Evolutionary conservation across 2,329 filamentous ascomycete species (phyloP).

Genomic region (Aspergillus sp.): DNA sequence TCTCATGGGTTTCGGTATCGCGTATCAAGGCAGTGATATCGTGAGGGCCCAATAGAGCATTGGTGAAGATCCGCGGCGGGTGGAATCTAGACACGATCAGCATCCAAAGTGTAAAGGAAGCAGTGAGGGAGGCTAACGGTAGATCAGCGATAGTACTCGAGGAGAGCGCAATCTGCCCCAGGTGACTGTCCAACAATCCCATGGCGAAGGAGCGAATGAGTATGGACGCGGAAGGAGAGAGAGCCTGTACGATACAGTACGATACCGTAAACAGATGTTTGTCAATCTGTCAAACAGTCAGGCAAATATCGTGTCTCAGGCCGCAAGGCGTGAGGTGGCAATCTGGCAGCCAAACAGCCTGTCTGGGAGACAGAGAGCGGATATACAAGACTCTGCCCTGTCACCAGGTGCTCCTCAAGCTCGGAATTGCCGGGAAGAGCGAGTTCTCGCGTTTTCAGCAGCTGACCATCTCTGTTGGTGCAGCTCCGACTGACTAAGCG

Average conservation of each 20-base stretch:
- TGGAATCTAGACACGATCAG: slow-evolving; percentile 56
- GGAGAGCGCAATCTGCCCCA: slow-evolving; percentile 69
- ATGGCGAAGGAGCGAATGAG: slow-evolving; percentile 36
- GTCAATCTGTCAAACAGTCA: background rate
- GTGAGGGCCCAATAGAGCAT: slow-evolving; percentile 74
- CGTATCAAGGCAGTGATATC: slow-evolving; percentile 93
- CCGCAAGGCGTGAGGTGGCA: background rate
- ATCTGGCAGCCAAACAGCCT: background rate
- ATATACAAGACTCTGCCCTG: too few relatives aligned
- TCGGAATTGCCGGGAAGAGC: too few relatives aligned
- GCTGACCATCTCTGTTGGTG: slow-evolving; percentile 16
- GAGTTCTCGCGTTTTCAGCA: slow-evolving; percentile 7
- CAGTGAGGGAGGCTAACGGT: slow-evolving; percentile 45
- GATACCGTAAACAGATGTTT: background rate
- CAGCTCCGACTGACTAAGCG: slow-evolving; percentile 25
- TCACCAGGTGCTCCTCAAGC: too few relatives aligned
- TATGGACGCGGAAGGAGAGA: slow-evolving; percentile 1
- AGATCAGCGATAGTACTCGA: slow-evolving; percentile 66
- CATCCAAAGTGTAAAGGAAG: slow-evolving; percentile 1
- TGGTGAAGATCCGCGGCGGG: slow-evolving; percentile 87
- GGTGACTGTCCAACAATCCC: slow-evolving; percentile 60
- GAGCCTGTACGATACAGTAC: background rate
- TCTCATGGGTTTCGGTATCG: slow-evolving; percentile 89
- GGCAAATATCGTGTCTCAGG: too few relatives aligned
- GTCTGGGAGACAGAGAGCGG: too few relatives aligned